Base-by-base conservation (phyloP, 23 red algal genomes). In the Gracilaria gracilis region DNA sequence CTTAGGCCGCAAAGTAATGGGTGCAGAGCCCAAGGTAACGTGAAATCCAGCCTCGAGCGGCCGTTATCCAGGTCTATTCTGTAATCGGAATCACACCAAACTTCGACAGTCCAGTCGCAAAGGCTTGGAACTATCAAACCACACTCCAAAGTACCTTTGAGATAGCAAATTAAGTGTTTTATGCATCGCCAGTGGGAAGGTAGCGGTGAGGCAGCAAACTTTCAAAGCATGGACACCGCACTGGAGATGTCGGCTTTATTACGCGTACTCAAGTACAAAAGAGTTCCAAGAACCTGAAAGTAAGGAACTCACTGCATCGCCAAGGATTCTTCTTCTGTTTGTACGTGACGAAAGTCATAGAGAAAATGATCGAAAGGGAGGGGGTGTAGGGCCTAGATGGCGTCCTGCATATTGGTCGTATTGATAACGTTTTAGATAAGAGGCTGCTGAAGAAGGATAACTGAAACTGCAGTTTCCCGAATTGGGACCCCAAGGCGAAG, bases 121-220 rank as follows among this genome's bases (percentile, higher is more conserved):
- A 11, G 4, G 42, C 4, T 11, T 11, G 4, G 4, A 7, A 46
- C 11, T 4, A 46, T 11, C 42, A 46, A 46, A 4, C 42, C 42
- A 46, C 11, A 11, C 4, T 46, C 11, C 42, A 46, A 4, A 7
- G 42, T 46, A 11, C 42, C 4, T 11, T 46, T 46, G 4, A 46
- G 11, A 11, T 46, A 46, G 4, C 42, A 11, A 11, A 46, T 11
- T 7, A 46, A 7, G 42, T 46, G 42, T 39, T 83, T 21, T 13
- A 83, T 35, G 80, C 51, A 64, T 13, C n/a, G 24, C 53, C 80
- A 83, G 32, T 83, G 80, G 11, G 23, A n/a, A 27, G n/a, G 80
- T 6, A 59, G n/a, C 12, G 80, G 80, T 0, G 28, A 39, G 6
- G 49, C 28, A 27, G 44, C 20, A 64, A 62, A 81, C 39, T 83